A percentile compares a stretch with the other conserved stretches of the same genome.
Conservation (phyloP, 805 yeast genomes). For the Yarrowia porcina region DNA sequence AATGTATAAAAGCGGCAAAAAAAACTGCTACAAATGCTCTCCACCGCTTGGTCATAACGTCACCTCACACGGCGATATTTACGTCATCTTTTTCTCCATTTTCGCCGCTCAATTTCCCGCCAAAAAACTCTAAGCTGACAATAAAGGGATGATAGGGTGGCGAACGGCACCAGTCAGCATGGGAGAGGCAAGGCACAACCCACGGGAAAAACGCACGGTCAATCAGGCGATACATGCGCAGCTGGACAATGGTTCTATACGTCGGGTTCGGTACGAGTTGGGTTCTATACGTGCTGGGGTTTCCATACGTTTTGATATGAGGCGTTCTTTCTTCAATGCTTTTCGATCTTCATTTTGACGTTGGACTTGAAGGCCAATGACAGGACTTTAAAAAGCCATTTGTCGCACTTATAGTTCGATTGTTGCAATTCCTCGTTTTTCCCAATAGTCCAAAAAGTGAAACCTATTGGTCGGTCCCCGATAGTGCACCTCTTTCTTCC, state of each 20-base stretch:
- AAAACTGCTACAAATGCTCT: too few species aligned
- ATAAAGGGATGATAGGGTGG: constrained; percentile 26
- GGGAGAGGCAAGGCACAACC: constrained; percentile 17
- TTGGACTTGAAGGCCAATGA: not conserved
- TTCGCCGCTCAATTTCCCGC: not conserved
- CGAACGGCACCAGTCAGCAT: constrained; percentile 18
- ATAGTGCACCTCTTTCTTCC: not conserved
- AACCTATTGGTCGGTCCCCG: constrained; percentile 14
- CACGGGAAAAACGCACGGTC: constrained; percentile 18
- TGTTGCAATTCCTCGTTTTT: not conserved
- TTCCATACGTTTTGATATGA: too few species aligned
- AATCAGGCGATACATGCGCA: constrained; percentile 17
- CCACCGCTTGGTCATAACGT: not conserved
- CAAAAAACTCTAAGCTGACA: not conserved
- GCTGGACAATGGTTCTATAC: not conserved
- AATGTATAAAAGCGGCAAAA: too few species aligned
- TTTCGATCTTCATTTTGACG: not conserved
- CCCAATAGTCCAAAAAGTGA: not conserved
- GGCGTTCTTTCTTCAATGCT: too few species aligned
- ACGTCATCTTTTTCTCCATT: not conserved
- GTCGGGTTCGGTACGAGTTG: not conserved
- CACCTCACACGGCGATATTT: not conserved
- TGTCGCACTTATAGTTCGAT: not conserved
- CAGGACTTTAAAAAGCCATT: not conserved
- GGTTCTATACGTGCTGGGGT: too few species aligned